Evolutionary conservation across 75 land plant genomes (phyloP).

Genomic region (Ceratopteris richardii): DNA sequence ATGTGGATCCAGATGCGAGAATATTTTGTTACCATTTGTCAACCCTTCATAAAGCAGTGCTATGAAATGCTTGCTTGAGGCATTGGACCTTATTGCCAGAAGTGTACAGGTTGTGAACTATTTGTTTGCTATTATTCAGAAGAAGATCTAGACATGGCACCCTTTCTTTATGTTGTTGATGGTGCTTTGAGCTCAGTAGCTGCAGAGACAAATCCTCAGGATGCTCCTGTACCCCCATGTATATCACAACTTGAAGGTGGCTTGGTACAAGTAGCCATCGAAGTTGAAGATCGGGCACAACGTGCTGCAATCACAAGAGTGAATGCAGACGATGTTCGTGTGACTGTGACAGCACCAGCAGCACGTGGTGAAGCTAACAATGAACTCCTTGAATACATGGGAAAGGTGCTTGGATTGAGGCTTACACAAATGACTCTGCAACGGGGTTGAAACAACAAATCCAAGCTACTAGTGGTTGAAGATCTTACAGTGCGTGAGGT

Average conservation of each 20-base stretch:
- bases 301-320: slow-evolving; percentile 98
- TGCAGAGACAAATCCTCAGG: slow-evolving; percentile 99
- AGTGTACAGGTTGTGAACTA: slow-evolving; percentile 83
- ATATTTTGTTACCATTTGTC: too few species aligned
- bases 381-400: slow-evolving; percentile 96
- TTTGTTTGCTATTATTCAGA: slow-evolving; percentile 94
- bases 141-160: slow-evolving; percentile 72
- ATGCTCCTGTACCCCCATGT: slow-evolving; percentile 99
- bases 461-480: slow-evolving; percentile 97
- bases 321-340: slow-evolving; percentile 98
- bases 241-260: slow-evolving; percentile 97
- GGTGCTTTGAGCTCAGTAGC: slow-evolving; percentile 98
- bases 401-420: slow-evolving; percentile 44
- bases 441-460: slow-evolving; percentile 99
- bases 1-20: too few species aligned
- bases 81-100: too few species aligned
- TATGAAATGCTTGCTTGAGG: too few species aligned
- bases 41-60: too few species aligned
- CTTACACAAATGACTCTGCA: slow-evolving; percentile 98
- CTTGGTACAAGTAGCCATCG: slow-evolving; percentile 97
- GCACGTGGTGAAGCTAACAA: slow-evolving; percentile 98
- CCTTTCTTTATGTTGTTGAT: slow-evolving; percentile 85
- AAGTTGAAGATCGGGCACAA: slow-evolving; percentile 99
- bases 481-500: slow-evolving; percentile 92
- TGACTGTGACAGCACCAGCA: slow-evolving; percentile 95